Evolutionary conservation across 495 filamentous ascomycete species (phyloP).

Genomic region (Terfezia boudieri): DNA sequence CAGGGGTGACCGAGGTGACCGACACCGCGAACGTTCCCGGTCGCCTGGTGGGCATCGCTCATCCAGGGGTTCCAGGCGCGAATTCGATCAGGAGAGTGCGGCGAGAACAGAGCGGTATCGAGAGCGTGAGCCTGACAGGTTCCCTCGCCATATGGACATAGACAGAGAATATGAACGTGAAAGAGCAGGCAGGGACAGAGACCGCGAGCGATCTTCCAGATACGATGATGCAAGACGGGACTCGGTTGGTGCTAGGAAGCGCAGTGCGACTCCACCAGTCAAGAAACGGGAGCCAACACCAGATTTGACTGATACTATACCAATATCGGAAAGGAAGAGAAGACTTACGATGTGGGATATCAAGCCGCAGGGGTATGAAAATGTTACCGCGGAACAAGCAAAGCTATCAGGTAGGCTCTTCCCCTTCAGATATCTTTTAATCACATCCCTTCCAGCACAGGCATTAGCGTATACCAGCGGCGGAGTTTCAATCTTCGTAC

Average conservation of each 20-base stretch:
- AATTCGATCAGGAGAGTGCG: constrained; percentile 14
- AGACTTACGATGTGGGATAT: constrained; percentile 98
- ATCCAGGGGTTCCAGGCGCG: constrained; percentile 7
- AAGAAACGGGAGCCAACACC: constrained; percentile 91
- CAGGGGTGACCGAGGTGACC: constrained; percentile 21
- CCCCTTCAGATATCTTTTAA: background rate
- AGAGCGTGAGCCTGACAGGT: constrained; percentile 28
- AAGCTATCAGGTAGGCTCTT: constrained; percentile 62
- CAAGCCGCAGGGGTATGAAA: constrained; percentile 94
- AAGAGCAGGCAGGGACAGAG: constrained; percentile 20
- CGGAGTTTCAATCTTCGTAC: constrained; percentile 1
- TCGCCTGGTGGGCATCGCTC: constrained; percentile 16
- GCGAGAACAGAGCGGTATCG: constrained; percentile 15
- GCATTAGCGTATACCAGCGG: background rate
- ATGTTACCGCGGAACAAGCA: constrained; percentile 94
- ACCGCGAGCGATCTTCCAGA: constrained; percentile 20
- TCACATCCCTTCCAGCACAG: background rate
- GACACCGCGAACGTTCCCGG: constrained; percentile 22
- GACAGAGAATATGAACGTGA: constrained; percentile 28
- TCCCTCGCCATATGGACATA: constrained; percentile 12
- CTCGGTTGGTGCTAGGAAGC: constrained; percentile 27
- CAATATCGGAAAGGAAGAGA: constrained; percentile 62
- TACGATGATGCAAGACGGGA: constrained; percentile 12
- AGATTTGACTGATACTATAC: constrained; percentile 65
- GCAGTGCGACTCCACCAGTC: constrained; percentile 55